Evolutionary conservation across 2,329 filamentous ascomycete species (phyloP).

Genomic region (Botrytis porri): DNA sequence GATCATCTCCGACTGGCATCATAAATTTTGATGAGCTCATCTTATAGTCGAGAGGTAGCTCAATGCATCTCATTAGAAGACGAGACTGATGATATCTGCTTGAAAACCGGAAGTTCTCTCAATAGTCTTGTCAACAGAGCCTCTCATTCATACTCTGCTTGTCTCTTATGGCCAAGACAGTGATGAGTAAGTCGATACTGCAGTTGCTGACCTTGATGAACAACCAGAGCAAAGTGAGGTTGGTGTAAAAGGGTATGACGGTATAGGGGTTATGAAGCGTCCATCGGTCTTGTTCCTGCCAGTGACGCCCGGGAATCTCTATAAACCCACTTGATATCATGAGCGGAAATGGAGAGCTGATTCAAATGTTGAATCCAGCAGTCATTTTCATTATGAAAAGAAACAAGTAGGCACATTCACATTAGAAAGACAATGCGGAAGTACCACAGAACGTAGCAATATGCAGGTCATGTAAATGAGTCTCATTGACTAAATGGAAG

Average conservation of each 20-base stretch:
- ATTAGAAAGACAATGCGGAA: no score
- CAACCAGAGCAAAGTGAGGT: neutral
- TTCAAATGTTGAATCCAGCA: no score
- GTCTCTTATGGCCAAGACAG: neutral
- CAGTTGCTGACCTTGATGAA: neutral
- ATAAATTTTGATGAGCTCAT: neutral
- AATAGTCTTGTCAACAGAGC: neutral
- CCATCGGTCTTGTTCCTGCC: no score
- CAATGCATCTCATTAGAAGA: accelerated
- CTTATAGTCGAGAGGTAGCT: accelerated
- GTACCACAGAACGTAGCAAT: no score
- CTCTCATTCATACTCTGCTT: neutral
- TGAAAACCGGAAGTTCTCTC: neutral
- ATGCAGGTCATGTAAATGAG: accelerated
- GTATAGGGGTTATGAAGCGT: no score
- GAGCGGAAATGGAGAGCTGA: no score
- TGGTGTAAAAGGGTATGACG: no score
- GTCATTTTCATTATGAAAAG: no score
- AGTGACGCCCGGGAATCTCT: no score
- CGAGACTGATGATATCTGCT: accelerated
- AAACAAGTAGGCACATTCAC: no score
- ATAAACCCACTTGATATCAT: no score
- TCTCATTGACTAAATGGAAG: neutral
- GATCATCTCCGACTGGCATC: neutral
- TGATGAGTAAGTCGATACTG: neutral